Percentiles rank a stretch among this genome's conserved stretches.
These are phyloP conservation scores for Trypanosoma mega DNA, from an alignment of 208 protist species.

Conservation along the genomic window DNA sequence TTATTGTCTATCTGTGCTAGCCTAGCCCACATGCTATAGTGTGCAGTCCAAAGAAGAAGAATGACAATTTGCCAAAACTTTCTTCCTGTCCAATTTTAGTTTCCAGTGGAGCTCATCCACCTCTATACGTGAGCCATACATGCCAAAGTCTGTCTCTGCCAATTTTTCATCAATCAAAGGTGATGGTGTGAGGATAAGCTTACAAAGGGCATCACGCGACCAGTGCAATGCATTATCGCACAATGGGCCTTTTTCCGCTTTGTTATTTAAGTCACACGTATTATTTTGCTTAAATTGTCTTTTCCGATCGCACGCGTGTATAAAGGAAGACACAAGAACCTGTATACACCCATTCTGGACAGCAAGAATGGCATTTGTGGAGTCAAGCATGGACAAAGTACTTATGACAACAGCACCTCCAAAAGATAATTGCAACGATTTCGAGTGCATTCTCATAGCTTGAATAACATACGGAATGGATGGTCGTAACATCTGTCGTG, in stretches of 20 bases:
- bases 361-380: constrained; percentile 59
- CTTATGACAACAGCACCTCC: constrained; percentile 53
- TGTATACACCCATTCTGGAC: constrained; percentile 59
- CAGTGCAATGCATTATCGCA: constrained; percentile 58
- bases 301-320: constrained; percentile 32
- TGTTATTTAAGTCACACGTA: constrained; percentile 4
- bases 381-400: constrained; percentile 65
- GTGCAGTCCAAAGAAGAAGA: not conserved
- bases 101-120: constrained; percentile 83
- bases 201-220: constrained; percentile 58
- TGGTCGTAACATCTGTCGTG: constrained; percentile 45
- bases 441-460: constrained; percentile 39
- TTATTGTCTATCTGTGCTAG: too few species aligned
- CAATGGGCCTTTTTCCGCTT: constrained; percentile 27
- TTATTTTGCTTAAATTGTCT: constrained; percentile 5
- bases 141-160: constrained; percentile 46
- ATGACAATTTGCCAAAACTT: constrained; percentile 5
- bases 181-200: constrained; percentile 36
- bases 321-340: constrained; percentile 56
- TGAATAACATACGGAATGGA: constrained; percentile 69
- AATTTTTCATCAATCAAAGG: constrained; percentile 37
- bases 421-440: constrained; percentile 63
- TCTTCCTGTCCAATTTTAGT: constrained; percentile 46
- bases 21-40: too few species aligned
- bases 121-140: constrained; percentile 49